These are phyloP conservation scores for Eimeria maxima DNA, from an alignment of 169 alveolate species.

Conservation along the genomic window DNA sequence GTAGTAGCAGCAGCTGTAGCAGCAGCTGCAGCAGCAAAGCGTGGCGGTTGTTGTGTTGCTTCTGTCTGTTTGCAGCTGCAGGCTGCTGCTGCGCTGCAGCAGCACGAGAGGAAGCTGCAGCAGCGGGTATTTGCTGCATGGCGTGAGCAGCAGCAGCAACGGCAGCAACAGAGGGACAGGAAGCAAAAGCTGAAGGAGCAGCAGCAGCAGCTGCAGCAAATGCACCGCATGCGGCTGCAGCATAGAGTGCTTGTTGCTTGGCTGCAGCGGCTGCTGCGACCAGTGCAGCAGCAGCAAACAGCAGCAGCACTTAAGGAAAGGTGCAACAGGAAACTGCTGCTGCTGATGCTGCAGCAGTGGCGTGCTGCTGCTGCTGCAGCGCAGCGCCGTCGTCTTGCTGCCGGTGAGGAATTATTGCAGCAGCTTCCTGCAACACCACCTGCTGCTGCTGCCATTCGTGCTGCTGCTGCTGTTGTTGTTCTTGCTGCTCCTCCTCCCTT, in stretches of 20 bases:
- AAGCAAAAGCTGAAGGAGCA: slow-evolving; percentile 48
- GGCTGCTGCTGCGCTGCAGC: not conserved
- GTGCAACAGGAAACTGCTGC: no score
- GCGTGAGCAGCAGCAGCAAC: slow-evolving; percentile 32
- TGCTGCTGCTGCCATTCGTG: no score
- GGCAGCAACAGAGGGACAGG: slow-evolving; percentile 21
- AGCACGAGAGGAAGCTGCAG: slow-evolving; percentile 15
- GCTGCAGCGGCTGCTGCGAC: slow-evolving; percentile 75
- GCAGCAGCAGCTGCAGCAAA: slow-evolving; percentile 31
- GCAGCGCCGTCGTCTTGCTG: no score
- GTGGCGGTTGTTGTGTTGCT: not conserved
- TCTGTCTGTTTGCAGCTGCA: slow-evolving; percentile 12
- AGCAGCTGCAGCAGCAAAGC: not conserved
- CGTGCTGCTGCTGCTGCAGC: no score
- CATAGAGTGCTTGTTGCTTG: slow-evolving; percentile 51
- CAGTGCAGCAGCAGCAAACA: slow-evolving; percentile 46
- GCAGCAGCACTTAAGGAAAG: no score
- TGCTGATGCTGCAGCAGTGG: no score
- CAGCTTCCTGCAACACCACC: no score
- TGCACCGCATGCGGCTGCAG: slow-evolving; percentile 37
- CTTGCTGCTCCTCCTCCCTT: no score
- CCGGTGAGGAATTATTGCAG: no score
- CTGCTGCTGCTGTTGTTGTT: no score
- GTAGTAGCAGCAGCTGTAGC: slow-evolving; percentile 46
- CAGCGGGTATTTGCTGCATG: slow-evolving; percentile 21